Conservation (phyloP, 2,329 filamentous ascomycete genomes). For the Alternaria sp. region DNA sequence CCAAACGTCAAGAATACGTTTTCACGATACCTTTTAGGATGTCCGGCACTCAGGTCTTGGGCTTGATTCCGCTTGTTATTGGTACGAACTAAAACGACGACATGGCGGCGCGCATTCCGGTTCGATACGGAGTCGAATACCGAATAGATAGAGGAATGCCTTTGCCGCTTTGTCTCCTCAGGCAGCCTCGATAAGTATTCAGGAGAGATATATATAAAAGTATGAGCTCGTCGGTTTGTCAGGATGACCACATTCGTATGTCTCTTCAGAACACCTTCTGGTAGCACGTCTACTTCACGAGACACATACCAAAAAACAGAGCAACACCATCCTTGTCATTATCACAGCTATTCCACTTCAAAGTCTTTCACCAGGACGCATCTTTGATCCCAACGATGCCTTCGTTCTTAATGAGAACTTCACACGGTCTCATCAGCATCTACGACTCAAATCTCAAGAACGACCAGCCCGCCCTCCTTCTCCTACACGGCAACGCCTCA, state of each 20-base stretch:
- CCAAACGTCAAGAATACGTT: neutral
- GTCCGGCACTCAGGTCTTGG: neutral
- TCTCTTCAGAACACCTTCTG: neutral
- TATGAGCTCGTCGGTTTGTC: neutral
- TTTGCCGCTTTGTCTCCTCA: neutral
- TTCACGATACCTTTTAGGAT: neutral
- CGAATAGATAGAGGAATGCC: neutral
- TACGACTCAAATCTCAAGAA: slow-evolving; percentile 28
- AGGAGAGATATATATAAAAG: neutral
- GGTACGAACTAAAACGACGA: neutral
- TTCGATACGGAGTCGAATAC: neutral
- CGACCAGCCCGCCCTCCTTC: slow-evolving; percentile 30
- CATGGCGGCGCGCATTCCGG: neutral
- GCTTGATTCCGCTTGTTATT: neutral
- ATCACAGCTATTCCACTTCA: neutral
- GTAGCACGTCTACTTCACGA: neutral
- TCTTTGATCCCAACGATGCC: slow-evolving; percentile 4
- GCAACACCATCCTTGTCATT: neutral
- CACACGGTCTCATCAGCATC: slow-evolving; percentile 32
- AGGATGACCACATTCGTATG: neutral
- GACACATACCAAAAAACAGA: neutral
- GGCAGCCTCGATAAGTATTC: neutral
- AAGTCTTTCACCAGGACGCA: too few relatives aligned
- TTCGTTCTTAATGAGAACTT: slow-evolving; percentile 25
- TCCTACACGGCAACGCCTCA: slow-evolving; percentile 43